These are phyloP conservation scores for Porogramme epimiltina DNA, from an alignment of 1,284 basidiomycete genomes.

Conservation along the genomic window DNA sequence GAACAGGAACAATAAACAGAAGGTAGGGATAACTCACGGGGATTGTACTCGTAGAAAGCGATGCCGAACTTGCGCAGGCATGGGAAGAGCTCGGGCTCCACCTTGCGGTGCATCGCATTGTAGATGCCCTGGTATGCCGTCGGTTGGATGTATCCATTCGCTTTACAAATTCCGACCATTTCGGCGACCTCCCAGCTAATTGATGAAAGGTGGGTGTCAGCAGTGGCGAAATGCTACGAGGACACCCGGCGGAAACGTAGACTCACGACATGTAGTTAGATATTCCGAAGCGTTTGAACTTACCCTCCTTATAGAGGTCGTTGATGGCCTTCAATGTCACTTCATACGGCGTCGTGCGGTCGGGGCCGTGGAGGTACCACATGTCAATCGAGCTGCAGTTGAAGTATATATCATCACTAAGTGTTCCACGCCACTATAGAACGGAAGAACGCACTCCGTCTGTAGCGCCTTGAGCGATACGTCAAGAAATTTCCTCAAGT, in stretches of 20 bases:
- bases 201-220: too few relatives aligned
- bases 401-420: neutral
- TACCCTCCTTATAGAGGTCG: conserved; percentile 51
- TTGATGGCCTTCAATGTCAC: conserved; percentile 50
- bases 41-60: conserved; percentile 61
- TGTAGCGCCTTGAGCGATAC: conserved; percentile 48
- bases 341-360: conserved; percentile 47
- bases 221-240: too few relatives aligned
- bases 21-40: conserved; percentile 31
- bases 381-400: conserved; percentile 35
- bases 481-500: conserved; percentile 46
- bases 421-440: neutral
- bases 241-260: neutral
- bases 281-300: conserved; percentile 47
- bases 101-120: conserved; percentile 50
- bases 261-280: conserved; percentile 50
- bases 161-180: conserved; percentile 55
- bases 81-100: conserved; percentile 62
- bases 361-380: conserved; percentile 58
- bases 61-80: conserved; percentile 64
- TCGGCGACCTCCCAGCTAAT: conserved; percentile 61
- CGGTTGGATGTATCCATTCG: conserved; percentile 60
- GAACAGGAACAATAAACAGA: conserved; percentile 12
- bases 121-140: conserved; percentile 71
- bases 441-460: conserved; percentile 36